Evolutionary conservation across 176 grass and related monocot genomes (phyloP).

Genomic region (Triticum urartu): DNA sequence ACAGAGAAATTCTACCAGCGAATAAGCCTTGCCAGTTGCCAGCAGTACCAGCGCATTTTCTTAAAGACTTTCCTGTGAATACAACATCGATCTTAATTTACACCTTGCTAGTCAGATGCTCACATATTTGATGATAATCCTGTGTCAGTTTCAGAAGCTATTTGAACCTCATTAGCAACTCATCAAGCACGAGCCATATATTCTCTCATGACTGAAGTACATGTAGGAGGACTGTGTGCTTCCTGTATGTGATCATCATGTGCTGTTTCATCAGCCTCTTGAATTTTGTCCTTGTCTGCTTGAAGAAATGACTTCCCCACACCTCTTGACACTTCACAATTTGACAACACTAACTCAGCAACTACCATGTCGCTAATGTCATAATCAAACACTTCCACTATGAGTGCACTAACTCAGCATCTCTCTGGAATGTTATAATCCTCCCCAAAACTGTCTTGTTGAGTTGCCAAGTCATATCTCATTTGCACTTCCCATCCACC

Average conservation of each 20-base stretch:
- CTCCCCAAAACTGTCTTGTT: neutral
- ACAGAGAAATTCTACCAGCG: neutral
- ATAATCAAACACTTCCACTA: neutral
- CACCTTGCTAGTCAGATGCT: neutral
- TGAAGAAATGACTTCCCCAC: neutral
- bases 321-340: neutral
- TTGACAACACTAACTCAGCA: neutral
- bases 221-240: neutral
- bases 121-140: neutral
- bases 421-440: neutral
- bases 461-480: neutral
- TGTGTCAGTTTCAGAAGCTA: neutral
- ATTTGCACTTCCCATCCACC: neutral
- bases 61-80: constrained; percentile 8
- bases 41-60: neutral
- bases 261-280: neutral
- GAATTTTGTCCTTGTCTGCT: neutral
- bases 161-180: neutral
- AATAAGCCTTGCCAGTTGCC: neutral
- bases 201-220: neutral
- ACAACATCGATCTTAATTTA: neutral
- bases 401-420: neutral
- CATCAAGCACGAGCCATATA: neutral
- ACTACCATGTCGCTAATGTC: neutral
- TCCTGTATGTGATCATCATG: neutral